These are phyloP conservation scores for Rhodotorula diobovata DNA, from an alignment of 768 basidiomycete species.

Conservation along the genomic window DNA sequence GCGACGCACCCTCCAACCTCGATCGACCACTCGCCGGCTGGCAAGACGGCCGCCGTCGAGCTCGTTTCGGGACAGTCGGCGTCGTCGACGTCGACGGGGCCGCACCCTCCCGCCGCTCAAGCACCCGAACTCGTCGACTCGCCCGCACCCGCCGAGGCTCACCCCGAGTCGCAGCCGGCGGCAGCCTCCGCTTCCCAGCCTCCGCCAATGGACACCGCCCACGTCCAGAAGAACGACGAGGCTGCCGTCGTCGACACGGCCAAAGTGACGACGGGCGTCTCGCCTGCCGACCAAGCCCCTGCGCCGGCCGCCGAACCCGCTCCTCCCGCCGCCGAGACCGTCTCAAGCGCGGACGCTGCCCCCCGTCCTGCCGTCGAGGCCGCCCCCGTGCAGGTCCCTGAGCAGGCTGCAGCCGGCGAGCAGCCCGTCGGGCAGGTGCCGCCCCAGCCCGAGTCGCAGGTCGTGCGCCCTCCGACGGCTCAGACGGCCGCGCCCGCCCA, in stretches of 20 bases:
- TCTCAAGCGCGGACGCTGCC: constrained; percentile 1
- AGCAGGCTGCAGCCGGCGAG: background rate
- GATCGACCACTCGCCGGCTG: background rate
- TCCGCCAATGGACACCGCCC: background rate
- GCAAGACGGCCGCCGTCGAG: background rate
- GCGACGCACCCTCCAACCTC: background rate
- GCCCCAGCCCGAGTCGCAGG: background rate
- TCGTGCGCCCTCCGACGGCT: background rate
- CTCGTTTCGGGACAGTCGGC: background rate
- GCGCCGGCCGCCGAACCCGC: constrained; percentile 21
- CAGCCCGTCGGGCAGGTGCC: background rate
- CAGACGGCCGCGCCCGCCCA: background rate
- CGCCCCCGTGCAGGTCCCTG: constrained; percentile 3
- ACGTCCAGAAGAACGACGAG: background rate
- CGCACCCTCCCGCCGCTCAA: background rate
- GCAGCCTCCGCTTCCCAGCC: background rate
- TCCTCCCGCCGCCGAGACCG: constrained; percentile 6
- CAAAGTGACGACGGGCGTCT: background rate
- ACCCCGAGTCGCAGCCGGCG: background rate
- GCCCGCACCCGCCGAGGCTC: background rate
- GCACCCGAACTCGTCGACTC: constrained; percentile 4
- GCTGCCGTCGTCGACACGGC: constrained; percentile 1
- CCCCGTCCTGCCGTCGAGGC: constrained; percentile 15
- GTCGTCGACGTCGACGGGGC: no score
- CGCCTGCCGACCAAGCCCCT: constrained; percentile 18